A percentile compares a stretch with the other conserved stretches of the same genome.
Evolutionary conservation across 2,329 filamentous ascomycete species (phyloP).

Genomic region (Neofusicoccum ribis): DNA sequence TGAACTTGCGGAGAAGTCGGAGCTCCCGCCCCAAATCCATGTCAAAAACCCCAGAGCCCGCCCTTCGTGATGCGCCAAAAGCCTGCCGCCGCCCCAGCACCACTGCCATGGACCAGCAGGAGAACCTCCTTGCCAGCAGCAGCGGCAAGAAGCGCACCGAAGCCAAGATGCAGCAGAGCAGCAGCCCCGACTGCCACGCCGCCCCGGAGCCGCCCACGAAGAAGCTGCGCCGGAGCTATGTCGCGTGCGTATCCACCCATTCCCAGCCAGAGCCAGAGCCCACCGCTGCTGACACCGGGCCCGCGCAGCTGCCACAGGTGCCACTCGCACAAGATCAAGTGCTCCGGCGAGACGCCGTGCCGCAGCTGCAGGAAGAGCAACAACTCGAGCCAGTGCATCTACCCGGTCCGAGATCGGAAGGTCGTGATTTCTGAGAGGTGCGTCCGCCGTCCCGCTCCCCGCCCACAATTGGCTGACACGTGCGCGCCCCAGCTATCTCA

Average conservation of each 20-base stretch:
- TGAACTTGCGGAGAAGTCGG: conserved; percentile 9
- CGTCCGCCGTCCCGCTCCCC: background rate
- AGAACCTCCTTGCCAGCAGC: conserved; percentile 10
- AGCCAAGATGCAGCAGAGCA: background rate
- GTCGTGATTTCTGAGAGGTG: conserved; percentile 27
- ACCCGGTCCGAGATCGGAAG: conserved; percentile 27
- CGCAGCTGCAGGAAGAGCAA: conserved; percentile 25
- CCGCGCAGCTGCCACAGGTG: conserved; percentile 26
- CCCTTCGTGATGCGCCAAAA: background rate
- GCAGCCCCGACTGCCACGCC: conserved; percentile 9
- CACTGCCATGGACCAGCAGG: conserved; percentile 7
- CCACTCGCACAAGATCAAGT: conserved; percentile 30
- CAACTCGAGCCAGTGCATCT: conserved; percentile 22
- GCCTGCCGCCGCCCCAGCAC: background rate
- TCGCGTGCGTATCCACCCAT: conserved; percentile 14
- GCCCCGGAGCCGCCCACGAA: conserved; percentile 16
- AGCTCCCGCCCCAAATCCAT: background rate
- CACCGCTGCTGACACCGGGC: background rate
- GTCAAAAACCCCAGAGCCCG: background rate
- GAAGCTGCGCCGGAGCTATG: conserved; percentile 18
- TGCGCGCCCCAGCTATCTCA: conserved; percentile 22
- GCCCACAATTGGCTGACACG: background rate
- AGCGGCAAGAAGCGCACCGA: conserved; percentile 12
- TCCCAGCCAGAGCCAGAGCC: too few species aligned
- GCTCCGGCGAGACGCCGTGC: conserved; percentile 29